Evolutionary conservation across 1,139 yeast species (phyloP).

Genomic region (Kodamaea sp.): DNA sequence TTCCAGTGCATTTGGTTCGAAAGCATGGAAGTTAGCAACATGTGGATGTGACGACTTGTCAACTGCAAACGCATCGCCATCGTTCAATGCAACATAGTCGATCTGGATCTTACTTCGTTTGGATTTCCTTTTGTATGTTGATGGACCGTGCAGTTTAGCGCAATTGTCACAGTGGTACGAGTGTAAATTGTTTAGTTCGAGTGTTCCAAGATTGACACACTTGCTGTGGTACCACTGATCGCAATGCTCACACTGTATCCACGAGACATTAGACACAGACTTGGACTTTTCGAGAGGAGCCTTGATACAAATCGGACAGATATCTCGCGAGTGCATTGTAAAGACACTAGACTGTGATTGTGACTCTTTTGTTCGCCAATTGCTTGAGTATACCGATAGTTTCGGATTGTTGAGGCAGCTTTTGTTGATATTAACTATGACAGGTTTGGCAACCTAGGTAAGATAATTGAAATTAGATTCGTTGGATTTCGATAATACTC

Average conservation of each 20-base stretch:
- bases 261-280: conserved; percentile 24
- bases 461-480: no score
- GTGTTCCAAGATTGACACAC: conserved; percentile 46
- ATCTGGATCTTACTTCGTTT: conserved; percentile 54
- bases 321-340: conserved; percentile 11
- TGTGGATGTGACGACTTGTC: conserved; percentile 66
- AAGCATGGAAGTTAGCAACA: conserved; percentile 38
- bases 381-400: no score
- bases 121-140: conserved; percentile 56
- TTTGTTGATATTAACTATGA: no score
- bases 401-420: no score
- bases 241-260: conserved; percentile 70
- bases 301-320: conserved; percentile 27
- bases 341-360: no score
- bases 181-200: conserved; percentile 41
- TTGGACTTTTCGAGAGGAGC: conserved; percentile 17
- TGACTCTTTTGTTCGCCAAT: no score
- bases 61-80: conserved; percentile 65
- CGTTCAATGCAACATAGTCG: conserved; percentile 80
- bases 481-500: no score
- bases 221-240: conserved; percentile 59
- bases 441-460: no score
- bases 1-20: conserved; percentile 18
- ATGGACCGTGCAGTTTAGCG: conserved; percentile 48
- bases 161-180: conserved; percentile 61